phyloP scores from a whole-genome alignment of 2,329 filamentous ascomycete species.

The Fusarium irregulare region DNA sequence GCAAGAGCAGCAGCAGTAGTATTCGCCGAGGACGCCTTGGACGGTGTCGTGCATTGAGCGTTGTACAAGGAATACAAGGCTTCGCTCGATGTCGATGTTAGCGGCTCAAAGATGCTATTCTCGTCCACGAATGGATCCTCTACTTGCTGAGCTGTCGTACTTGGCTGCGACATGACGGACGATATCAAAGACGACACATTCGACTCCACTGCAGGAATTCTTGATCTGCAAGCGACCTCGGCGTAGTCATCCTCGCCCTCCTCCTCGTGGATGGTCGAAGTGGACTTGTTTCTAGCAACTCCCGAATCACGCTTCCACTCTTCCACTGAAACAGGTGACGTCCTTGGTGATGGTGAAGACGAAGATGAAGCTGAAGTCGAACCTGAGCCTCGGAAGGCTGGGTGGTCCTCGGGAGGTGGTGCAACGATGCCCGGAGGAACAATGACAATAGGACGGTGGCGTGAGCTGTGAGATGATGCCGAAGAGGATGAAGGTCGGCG shows the following conservation, averaged over 20 bases:
- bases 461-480: conserved; percentile 39
- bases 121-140: conserved; percentile 43
- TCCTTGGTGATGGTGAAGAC: conserved; percentile 37
- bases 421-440: conserved; percentile 50
- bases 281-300: conserved; percentile 60
- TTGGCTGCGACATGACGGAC: conserved; percentile 30
- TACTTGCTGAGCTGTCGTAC: conserved; percentile 24
- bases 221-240: conserved; percentile 29
- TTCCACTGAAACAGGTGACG: conserved; percentile 48
- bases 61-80: conserved; percentile 42
- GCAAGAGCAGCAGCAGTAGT: conserved; percentile 9
- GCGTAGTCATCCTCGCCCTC: conserved; percentile 54
- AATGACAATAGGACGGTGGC: conserved; percentile 48
- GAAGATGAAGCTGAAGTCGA: conserved; percentile 34
- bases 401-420: conserved; percentile 64
- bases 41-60: conserved; percentile 39
- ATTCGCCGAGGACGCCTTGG: conserved; percentile 22
- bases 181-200: conserved; percentile 31
- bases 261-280: conserved; percentile 54
- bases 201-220: conserved; percentile 25
- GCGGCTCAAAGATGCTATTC: conserved; percentile 41
- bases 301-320: conserved; percentile 67
- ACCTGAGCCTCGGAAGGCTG: conserved; percentile 57
- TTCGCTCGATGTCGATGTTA: conserved; percentile 37
- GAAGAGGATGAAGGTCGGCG: conserved; percentile 43